Evolutionary conservation across 2,329 filamentous ascomycete species (phyloP).

Genomic region (Pseudocercospora fuligena): DNA sequence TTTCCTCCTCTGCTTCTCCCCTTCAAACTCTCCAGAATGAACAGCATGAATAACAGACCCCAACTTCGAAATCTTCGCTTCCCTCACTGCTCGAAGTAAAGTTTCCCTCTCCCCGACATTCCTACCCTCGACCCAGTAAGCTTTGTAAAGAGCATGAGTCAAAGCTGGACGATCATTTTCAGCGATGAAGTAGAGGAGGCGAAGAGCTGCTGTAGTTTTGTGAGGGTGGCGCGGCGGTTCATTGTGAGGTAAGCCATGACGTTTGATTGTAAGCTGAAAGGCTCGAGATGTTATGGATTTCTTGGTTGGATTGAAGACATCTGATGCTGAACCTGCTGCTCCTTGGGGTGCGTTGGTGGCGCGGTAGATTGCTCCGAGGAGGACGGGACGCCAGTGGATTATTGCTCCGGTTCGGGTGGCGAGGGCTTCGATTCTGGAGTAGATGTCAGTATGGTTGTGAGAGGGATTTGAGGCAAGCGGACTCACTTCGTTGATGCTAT

Average conservation of each 20-base stretch:
- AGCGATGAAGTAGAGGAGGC: constrained; percentile 26
- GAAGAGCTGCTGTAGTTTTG: constrained; percentile 31
- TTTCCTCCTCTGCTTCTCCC: constrained; percentile 17
- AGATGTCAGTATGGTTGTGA: neutral
- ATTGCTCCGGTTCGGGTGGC: constrained; percentile 26
- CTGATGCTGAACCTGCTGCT: constrained; percentile 32
- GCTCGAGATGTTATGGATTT: constrained; percentile 28
- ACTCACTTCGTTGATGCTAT: constrained; percentile 32
- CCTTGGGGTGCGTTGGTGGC: constrained; percentile 32
- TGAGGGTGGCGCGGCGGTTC: constrained; percentile 31
- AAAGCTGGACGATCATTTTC: constrained; percentile 21
- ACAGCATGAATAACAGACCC: constrained; percentile 23
- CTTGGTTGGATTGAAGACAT: constrained; percentile 33
- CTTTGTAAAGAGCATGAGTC: constrained; percentile 26
- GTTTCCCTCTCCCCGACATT: constrained; percentile 21
- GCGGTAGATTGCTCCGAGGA: constrained; percentile 33
- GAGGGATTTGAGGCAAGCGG: too few species aligned
- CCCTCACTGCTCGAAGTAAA: constrained; percentile 22
- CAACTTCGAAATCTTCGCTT: constrained; percentile 12
- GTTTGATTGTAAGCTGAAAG: constrained; percentile 27
- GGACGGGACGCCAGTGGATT: constrained; percentile 30
- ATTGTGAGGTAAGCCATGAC: constrained; percentile 25
- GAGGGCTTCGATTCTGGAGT: constrained; percentile 27
- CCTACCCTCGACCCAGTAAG: constrained; percentile 31
- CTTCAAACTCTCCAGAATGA: constrained; percentile 27